These are phyloP conservation scores for Fusarium nygamai DNA, from an alignment of 2,329 filamentous ascomycete genomes.

Conservation along the genomic window DNA sequence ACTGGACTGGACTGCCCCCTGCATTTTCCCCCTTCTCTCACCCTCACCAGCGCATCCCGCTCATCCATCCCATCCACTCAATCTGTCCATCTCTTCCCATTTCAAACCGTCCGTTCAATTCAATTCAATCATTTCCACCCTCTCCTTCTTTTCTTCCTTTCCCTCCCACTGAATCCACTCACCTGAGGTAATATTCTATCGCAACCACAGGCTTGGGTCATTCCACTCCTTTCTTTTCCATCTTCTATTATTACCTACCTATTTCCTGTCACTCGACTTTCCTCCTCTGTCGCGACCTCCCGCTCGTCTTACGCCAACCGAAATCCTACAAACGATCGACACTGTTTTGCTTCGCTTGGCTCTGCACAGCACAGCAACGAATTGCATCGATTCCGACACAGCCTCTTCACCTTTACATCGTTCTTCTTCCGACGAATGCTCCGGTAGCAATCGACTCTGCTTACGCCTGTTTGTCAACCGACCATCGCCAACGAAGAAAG, in stretches of 20 bases:
- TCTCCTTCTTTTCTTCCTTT: slow-evolving; percentile 30
- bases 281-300: slow-evolving; percentile 15
- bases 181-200: slow-evolving; percentile 18
- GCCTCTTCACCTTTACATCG: slow-evolving; percentile 17
- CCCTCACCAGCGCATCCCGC: slow-evolving; percentile 33
- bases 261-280: slow-evolving; percentile 33
- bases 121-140: slow-evolving; percentile 34
- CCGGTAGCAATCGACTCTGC: slow-evolving; percentile 43
- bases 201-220: slow-evolving; percentile 31
- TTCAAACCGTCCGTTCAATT: slow-evolving; percentile 30
- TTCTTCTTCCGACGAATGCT: slow-evolving; percentile 39
- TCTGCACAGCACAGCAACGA: slow-evolving; percentile 1
- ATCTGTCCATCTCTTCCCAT: slow-evolving; percentile 32
- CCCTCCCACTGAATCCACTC: slow-evolving; percentile 29
- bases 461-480: slow-evolving; percentile 5
- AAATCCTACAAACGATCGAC: slow-evolving; percentile 30
- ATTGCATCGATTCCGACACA: slow-evolving; percentile 15
- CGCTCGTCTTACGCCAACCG: slow-evolving; percentile 16
- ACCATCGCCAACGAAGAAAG: slow-evolving; percentile 23
- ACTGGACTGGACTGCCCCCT: slow-evolving; percentile 10
- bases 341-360: slow-evolving; percentile 24
- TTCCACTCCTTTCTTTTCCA: slow-evolving; percentile 40
- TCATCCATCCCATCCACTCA: slow-evolving; percentile 22
- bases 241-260: slow-evolving; percentile 27
- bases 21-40: slow-evolving; percentile 26